Evolutionary conservation across 2,329 filamentous ascomycete genomes (phyloP).

Genomic region (Clarireedia paspali): DNA sequence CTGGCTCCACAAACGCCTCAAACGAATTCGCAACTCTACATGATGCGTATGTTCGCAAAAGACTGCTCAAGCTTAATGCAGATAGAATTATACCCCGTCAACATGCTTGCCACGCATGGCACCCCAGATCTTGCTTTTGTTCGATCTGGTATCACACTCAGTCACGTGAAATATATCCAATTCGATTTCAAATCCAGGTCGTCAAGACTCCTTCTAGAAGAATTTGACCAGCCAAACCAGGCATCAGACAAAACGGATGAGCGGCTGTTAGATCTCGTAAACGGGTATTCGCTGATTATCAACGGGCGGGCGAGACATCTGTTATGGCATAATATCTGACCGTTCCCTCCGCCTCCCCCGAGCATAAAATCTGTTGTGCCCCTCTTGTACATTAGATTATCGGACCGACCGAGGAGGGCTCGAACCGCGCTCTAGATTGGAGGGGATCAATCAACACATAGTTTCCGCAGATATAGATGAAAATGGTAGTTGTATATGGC

Average conservation of each 20-base stretch:
- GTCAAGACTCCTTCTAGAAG: too few relatives aligned
- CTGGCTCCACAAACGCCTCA: too few relatives aligned
- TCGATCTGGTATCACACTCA: background rate
- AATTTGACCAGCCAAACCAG: background rate
- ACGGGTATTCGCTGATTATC: background rate
- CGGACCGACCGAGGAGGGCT: background rate
- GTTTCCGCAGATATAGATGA: background rate
- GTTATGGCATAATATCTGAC: background rate
- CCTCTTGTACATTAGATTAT: background rate
- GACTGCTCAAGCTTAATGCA: background rate
- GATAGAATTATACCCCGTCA: background rate
- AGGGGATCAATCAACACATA: background rate
- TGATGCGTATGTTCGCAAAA: too few relatives aligned
- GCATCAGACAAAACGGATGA: background rate
- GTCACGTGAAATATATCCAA: background rate
- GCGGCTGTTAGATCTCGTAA: background rate
- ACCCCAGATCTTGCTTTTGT: background rate
- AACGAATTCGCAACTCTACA: too few relatives aligned
- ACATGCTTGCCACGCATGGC: background rate
- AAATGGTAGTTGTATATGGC: background rate
- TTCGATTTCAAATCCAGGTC: background rate
- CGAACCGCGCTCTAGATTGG: background rate
- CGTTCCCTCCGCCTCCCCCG: background rate
- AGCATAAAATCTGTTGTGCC: background rate
- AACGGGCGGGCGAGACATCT: background rate